Conservation (phyloP, 148 eudicot genomes). For the Rhododendron simsii region DNA sequence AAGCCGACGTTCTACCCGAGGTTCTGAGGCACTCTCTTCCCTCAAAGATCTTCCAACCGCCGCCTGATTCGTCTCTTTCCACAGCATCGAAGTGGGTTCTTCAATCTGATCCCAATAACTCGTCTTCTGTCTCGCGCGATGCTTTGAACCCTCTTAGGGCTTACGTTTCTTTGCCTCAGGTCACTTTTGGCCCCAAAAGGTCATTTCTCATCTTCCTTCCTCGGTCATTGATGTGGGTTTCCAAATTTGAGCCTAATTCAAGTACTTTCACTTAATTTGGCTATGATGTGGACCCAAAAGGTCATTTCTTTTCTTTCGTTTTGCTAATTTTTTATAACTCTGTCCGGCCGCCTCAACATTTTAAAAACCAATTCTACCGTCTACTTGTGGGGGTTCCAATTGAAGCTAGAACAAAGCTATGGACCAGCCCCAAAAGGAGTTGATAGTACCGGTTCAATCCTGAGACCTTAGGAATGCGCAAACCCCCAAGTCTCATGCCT, state of each 20-base stretch:
- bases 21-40: slow-evolving; percentile 76
- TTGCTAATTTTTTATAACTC: not conserved
- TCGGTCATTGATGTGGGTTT: not conserved
- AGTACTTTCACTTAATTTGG: not conserved
- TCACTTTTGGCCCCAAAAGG: slow-evolving; percentile 89
- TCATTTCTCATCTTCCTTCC: slow-evolving; percentile 10
- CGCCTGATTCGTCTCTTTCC: slow-evolving; percentile 35
- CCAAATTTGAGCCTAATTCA: not conserved
- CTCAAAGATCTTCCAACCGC: slow-evolving; percentile 37
- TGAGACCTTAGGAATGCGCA: no score
- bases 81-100: slow-evolving; percentile 60
- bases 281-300: not conserved
- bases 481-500: no score
- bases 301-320: not conserved
- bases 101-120: slow-evolving; percentile 13
- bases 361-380: no score
- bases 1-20: slow-evolving; percentile 73
- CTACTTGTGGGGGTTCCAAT: no score
- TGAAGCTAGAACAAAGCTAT: no score
- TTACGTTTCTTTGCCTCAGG: slow-evolving; percentile 75
- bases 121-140: slow-evolving; percentile 38
- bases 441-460: no score
- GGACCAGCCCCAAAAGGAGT: no score
- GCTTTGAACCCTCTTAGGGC: slow-evolving; percentile 74
- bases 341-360: no score